Conservation (phyloP, 2,329 filamentous ascomycete genomes). For the Monosporascus ibericus region DNA sequence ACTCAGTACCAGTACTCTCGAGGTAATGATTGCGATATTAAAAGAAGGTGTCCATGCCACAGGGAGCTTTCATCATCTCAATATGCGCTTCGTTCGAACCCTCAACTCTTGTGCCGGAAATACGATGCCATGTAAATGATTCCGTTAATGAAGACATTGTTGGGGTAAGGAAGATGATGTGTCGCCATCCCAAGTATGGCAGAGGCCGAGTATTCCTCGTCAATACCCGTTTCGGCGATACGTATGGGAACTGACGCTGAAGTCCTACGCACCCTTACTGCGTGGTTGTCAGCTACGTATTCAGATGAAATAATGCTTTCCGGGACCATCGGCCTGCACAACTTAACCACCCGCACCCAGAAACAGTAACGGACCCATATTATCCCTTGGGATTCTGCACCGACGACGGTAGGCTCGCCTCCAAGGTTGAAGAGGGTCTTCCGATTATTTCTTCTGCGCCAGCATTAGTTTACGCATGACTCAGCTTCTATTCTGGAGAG, state of each 20-base stretch:
- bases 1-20: background rate
- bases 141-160: conserved; percentile 3
- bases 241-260: conserved; percentile 2
- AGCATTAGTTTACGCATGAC: too few species aligned
- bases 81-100: conserved; percentile 1
- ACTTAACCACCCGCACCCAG: background rate
- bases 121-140: conserved; percentile 5
- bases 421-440: too few species aligned
- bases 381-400: too few species aligned
- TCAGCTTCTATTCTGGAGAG: too few species aligned
- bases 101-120: conserved; percentile 2
- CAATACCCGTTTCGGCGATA: conserved; percentile 11
- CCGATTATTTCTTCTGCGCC: too few species aligned
- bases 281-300: conserved; percentile 5
- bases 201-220: conserved; percentile 1
- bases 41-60: conserved; percentile 1
- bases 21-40: conserved; percentile 1
- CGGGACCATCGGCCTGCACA: conserved; percentile 8
- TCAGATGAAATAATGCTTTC: background rate
- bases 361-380: too few species aligned
- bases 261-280: conserved; percentile 2
- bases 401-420: too few species aligned
- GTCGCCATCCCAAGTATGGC: background rate
- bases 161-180: conserved; percentile 6
- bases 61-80: conserved; percentile 6